Evolutionary conservation across 2,329 filamentous ascomycete genomes (phyloP), one percentile per base, ranked within the genome.

Genomic region (Colletotrichum cordylinicola): DNA sequence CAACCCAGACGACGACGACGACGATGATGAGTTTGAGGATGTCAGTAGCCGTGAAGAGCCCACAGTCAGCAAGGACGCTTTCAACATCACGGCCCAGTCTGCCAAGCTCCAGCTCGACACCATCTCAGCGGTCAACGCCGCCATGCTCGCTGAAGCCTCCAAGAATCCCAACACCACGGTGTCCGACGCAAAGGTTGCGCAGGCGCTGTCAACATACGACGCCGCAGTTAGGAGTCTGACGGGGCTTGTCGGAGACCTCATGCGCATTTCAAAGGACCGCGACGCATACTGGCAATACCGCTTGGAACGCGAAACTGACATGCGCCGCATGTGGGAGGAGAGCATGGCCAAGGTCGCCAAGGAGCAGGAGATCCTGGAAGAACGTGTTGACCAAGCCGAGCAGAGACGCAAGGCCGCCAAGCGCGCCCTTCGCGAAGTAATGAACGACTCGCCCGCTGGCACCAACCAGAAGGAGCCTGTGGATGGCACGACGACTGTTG

Each of bases 251-350:
- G 93, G 94, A 24, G 96, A 98, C 82, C 89, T 99, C 10, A 88
- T 98, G 62, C 95, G 96, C 67, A 98, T 99, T 81, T 96, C 96
- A 10, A 93, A 94, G 80, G 97, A 99, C 82, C 94, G 98, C 67
- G 97, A 99, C 84, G 93, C 95, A 1, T 98, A 98, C 83, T 99
- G 97, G 97, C 96, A 98, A 84, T 98, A 98, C 82, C 93, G 96
- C 16, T 88, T 99, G 55, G 96, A 98, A 79, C 93, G 96, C 70
- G 97, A 99, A 86, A 93, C 93, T 58, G 95, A 98, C 82, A 94
- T 98, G 86, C 93, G 97, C 48, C 93, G 95, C 75, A 95, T 99
- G 92, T 99, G 97, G 97, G 97, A 99, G 85, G 97, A 99, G 81
- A 98, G 96, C 85, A 98, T 99, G 97, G 96, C 97, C 12, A 93